Percentiles rank a stretch among this genome's conserved stretches.
Conservation (phyloP, 768 basidiomycete species). For the Mycena indigotica region DNA sequence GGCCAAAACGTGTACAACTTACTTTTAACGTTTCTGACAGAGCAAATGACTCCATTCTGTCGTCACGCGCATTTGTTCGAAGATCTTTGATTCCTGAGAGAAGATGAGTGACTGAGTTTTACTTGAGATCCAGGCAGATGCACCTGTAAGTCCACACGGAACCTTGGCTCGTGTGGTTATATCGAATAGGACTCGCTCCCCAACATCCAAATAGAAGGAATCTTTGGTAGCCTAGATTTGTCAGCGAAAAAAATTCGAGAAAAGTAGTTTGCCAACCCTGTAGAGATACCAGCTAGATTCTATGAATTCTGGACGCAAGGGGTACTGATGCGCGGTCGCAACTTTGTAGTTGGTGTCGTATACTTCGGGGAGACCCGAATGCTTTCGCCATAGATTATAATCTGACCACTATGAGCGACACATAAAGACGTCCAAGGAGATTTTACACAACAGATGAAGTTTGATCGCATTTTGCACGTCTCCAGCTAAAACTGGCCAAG, state of each 20-base stretch:
- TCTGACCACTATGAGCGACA: conserved; percentile 44
- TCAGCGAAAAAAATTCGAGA: background rate
- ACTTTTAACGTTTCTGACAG: conserved; percentile 92
- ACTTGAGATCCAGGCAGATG: background rate
- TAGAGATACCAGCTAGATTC: conserved; percentile 98
- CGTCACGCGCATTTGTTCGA: conserved; percentile 74
- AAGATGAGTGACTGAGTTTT: background rate
- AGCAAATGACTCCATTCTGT: conserved; percentile 98
- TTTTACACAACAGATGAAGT: conserved; percentile 83
- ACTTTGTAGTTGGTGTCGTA: conserved; percentile 78
- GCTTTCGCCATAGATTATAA: conserved; percentile 90
- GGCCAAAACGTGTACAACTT: conserved; percentile 4
- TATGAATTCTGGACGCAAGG: conserved; percentile 89
- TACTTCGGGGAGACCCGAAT: conserved; percentile 89
- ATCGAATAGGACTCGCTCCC: conserved; percentile 81
- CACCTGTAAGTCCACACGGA: conserved; percentile 72
- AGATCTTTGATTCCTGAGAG: conserved; percentile 70
- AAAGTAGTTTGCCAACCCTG: conserved; percentile 49
- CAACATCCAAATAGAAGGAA: conserved; percentile 89
- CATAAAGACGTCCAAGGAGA: background rate
- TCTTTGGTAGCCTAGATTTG: conserved; percentile 81
- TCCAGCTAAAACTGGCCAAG: conserved; percentile 60
- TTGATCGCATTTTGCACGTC: conserved; percentile 90
- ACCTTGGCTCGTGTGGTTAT: conserved; percentile 75
- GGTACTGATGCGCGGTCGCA: conserved; percentile 78